Evolutionary conservation across 75 land plant species (phyloP), one percentile per base, ranked within the genome.

Genomic region (Cupressus sempervirens): DNA sequence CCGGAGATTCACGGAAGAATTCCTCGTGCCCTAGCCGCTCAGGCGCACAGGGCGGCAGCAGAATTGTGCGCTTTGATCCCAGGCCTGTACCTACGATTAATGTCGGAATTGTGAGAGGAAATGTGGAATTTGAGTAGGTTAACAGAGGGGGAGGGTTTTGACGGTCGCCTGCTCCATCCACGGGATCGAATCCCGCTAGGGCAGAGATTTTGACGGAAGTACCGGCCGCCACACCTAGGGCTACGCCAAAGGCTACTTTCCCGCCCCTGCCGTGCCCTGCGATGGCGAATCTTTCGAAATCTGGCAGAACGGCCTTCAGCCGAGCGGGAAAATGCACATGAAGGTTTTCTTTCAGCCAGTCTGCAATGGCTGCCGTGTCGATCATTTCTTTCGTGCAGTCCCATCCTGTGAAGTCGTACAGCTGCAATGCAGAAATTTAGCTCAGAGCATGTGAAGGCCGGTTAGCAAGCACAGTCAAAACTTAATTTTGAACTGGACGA

Each of bases 231-330:
- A 80, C 13, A 7, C 84, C 86, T 23, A 85, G 34, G 86, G 38
- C 16, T 18, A 35, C 9, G 62, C 54, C 30, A 43, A 58, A 35
- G 34, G 86, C 86, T 15, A 85, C 86, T 83, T 85, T 85, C 35
- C 86, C 86, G 3, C 86, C 86, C 1, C 86, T 84, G 86, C 85
- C 81, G 32, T 85, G 86, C 12, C 86, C 86, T 16, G 56, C 84
- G 6, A 85, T 29, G 10, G 84, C 86, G 48, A 85, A 30, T 56
- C n/a, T 45, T 4, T 14, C 20, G 35, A 81, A 68, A 83, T 85
- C 86, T 10, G 86, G 84, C 18, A 26, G 0, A 6, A 85, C 84
- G 2, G 20, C 20, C 10, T 10, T 16, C 5, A 18, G 29, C 34
- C 35, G 80, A 12, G 13, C 7, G 8, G 85, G 50, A 20, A 36